phyloP scores from a whole-genome alignment of 2,329 filamentous ascomycete genomes.

The Lomentospora prolificans region DNA sequence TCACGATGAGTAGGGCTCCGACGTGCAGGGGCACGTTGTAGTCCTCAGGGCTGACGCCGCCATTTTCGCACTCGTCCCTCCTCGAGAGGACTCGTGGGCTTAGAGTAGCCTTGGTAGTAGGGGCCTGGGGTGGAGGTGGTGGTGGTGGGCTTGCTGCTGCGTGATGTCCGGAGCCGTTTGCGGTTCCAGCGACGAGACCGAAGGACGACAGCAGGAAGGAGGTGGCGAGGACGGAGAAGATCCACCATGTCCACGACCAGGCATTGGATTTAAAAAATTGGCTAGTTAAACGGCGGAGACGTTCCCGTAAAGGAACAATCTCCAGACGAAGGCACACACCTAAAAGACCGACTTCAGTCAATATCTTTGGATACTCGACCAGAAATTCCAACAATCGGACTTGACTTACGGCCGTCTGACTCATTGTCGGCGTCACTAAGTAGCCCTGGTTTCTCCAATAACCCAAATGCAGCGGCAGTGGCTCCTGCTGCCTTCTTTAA shows the following conservation, averaged over 20 bases:
- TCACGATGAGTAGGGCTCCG: constrained; percentile 42
- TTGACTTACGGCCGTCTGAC: constrained; percentile 5
- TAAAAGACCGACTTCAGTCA: neutral
- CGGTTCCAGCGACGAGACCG: neutral
- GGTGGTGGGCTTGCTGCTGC: constrained; percentile 6
- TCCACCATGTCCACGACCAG: constrained; percentile 32
- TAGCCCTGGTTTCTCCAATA: neutral
- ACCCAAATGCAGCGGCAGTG: neutral
- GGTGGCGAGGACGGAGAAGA: constrained; percentile 29
- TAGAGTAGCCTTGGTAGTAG: constrained; percentile 11
- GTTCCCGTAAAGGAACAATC: constrained; percentile 11
- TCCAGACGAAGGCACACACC: constrained; percentile 5
- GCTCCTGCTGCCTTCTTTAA: constrained; percentile 10
- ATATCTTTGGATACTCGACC: neutral
- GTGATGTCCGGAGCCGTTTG: too few species aligned
- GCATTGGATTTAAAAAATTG: constrained; percentile 17
- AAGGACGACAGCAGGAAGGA: constrained; percentile 20
- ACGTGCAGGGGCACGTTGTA: constrained; percentile 52
- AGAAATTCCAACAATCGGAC: too few species aligned
- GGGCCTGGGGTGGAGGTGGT: constrained; percentile 3
- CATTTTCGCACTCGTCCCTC: constrained; percentile 15
- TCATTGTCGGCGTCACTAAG: neutral
- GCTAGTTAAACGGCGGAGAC: constrained; percentile 20
- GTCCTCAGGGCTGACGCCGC: constrained; percentile 20
- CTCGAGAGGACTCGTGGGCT: constrained; percentile 5